These are phyloP conservation scores for Ulvella scutata DNA, from an alignment of 139 green algal species.

Conservation along the genomic window DNA sequence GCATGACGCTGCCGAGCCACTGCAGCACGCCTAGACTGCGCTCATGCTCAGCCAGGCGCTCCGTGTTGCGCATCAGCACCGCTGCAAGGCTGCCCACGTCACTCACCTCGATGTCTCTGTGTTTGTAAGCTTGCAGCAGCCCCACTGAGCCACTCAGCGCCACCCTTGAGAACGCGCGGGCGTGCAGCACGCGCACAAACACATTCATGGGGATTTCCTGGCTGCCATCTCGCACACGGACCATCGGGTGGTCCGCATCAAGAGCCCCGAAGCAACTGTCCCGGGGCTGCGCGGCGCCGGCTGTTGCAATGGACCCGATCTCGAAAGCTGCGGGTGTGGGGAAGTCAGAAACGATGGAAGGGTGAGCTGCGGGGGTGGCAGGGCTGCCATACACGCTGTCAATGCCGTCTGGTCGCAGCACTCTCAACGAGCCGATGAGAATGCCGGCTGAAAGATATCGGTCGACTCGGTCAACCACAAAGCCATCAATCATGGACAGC, in stretches of 20 bases:
- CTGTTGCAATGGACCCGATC: not conserved
- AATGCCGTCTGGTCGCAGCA: slow-evolving; percentile 38
- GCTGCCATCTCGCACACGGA: not conserved
- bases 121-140: not conserved
- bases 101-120: not conserved
- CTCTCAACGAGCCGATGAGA: slow-evolving; percentile 8
- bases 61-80: not conserved
- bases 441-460: slow-evolving; percentile 6
- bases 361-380: not conserved
- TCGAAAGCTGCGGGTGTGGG: not conserved
- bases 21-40: not conserved
- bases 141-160: not conserved
- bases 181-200: not conserved
- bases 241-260: too few species aligned
- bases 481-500: slow-evolving; percentile 15
- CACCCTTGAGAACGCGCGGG: not conserved
- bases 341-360: not conserved
- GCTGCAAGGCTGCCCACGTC: not conserved
- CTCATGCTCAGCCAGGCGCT: not conserved
- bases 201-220: not conserved
- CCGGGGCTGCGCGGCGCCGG: not conserved
- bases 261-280: too few species aligned
- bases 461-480: slow-evolving; percentile 7
- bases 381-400: slow-evolving; percentile 6
- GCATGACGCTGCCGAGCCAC: not conserved